Evolutionary conservation across 164 flowering plant species (phyloP), one percentile per base, ranked within the genome.

Genomic region (Protea cynaroides): DNA sequence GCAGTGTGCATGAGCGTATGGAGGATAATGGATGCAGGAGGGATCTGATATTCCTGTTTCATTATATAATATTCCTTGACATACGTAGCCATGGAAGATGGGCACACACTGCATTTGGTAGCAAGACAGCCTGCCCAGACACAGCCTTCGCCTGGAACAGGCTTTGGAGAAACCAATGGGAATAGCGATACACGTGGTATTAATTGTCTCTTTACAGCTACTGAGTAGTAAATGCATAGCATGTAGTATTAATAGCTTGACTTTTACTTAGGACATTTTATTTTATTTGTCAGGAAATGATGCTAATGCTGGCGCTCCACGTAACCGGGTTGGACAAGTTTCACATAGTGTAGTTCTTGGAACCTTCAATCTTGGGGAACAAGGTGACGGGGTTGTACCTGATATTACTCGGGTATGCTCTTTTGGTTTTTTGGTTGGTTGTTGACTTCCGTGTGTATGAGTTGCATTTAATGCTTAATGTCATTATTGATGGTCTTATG

Each of bases 261-360:
- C 61, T 29, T 58, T 58, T n/a, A 34, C 18, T 57, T 21, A 22
- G 3, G n/a, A 5, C 18, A 49, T 49, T 40, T 40, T 40, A 12
- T 37, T 43, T 37, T 29, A 61, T 61, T 63, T 73, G 17, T 49
- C 78, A 90, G 97, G 84, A 60, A 83, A 65, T 75, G 96, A 88
- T 59, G 65, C 83, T 36, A 59, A 44, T 79, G 68, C 76, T 70
- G 83, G 82, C 70, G 83, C 72, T 18, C 75, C 84, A 15, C 89
- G 87, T 19, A 69, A 64, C 71, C 96, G 89, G 73, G 65, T 81
- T 49, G 95, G 95, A 40, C 96, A 82, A 75, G 78, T 94, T 69
- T 81, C 99, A 46, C 99, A 92, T 58, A 88, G 94, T 76, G 88
- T 95, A 19, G 86, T 94, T 68, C 90, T 94, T 67, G 99, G 97